Conservation (phyloP, 352 stramenopile genomes). For the Pythium aquatile region DNA sequence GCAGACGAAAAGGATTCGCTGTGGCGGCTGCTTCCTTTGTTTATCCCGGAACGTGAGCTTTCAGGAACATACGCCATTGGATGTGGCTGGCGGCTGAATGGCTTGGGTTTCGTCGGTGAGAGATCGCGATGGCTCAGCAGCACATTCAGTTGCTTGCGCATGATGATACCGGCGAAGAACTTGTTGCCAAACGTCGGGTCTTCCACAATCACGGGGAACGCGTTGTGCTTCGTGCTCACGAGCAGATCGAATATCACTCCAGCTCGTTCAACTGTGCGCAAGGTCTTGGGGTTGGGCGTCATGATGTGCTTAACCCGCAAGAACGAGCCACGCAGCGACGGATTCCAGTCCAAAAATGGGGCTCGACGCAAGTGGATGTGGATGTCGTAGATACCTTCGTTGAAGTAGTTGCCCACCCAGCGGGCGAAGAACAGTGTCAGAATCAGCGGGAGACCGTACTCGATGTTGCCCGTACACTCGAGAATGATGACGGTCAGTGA, state of each 20-base stretch:
- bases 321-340: slow-evolving; percentile 59
- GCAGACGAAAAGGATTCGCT: slow-evolving; percentile 1
- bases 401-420: slow-evolving; percentile 98
- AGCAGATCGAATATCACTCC: slow-evolving; percentile 93
- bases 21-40: slow-evolving; percentile 14
- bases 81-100: slow-evolving; percentile 69
- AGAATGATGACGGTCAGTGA: slow-evolving; percentile 98
- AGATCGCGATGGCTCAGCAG: slow-evolving; percentile 73
- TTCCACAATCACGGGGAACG: slow-evolving; percentile 85
- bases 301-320: slow-evolving; percentile 93
- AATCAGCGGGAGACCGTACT: slow-evolving; percentile 98
- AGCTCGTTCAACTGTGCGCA: slow-evolving; percentile 91
- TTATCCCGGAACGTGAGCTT: slow-evolving; percentile 28
- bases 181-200: slow-evolving; percentile 79
- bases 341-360: slow-evolving; percentile 81
- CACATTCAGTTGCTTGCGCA: slow-evolving; percentile 81
- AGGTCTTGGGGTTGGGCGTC: slow-evolving; percentile 91
- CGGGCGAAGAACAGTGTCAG: slow-evolving; percentile 95
- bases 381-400: slow-evolving; percentile 99
- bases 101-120: slow-evolving; percentile 58
- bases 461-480: slow-evolving; percentile 97
- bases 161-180: slow-evolving; percentile 80
- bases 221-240: slow-evolving; percentile 83
- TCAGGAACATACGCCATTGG: slow-evolving; percentile 40
- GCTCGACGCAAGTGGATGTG: slow-evolving; percentile 94